Evolutionary conservation across 2,329 filamentous ascomycete species (phyloP), one percentile per base, ranked within the genome.

Genomic region (Fusarium globosum): DNA sequence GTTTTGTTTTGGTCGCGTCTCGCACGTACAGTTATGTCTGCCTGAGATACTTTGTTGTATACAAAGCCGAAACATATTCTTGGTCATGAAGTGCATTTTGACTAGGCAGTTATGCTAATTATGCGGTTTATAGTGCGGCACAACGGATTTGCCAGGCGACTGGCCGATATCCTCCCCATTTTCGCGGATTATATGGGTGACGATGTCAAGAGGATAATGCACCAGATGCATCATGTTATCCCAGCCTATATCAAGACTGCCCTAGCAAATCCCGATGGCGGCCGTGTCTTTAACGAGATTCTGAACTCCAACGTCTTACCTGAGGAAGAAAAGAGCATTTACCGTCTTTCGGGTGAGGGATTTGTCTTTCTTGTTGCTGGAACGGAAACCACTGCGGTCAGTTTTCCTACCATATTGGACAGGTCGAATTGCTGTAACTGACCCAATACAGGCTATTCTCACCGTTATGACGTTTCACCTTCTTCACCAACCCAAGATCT

Each of bases 301-400:
- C 48, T 72, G 8, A 59, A 75, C 45, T 77, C 75, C 4, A 70
- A 75, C 9, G 67, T 78, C 1, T 62, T 86, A 0, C 26, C 81
- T 76, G 16, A 74, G 66, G 71, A 82, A 15, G 84, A 87, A 57
- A 83, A 82, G 56, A 80, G 76, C 0, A 64, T 75, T 7, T 74
- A 79, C 15, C 77, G 82, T 4, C 74, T 85, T 2, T 78, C 78
- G 15, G 78, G 84, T 4, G 85, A 86, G 46, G 83, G 80, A 0
- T 80, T 81, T 26, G 72, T 78, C 8, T 66, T 86, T 23, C 56
- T 85, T 3, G 71, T 77, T 4, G 84, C 81, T 5, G 84, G 83
- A 1, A 82, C 81, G 0, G 83, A 85, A 68, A 86, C 81, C 2
- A 79, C 76, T 7, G 80, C 79, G 23, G 81, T 81, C 30, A 78